Evolutionary conservation across 148 eudicot genomes (phyloP), one percentile per base, ranked within the genome.

Genomic region (Cornus kousa): DNA sequence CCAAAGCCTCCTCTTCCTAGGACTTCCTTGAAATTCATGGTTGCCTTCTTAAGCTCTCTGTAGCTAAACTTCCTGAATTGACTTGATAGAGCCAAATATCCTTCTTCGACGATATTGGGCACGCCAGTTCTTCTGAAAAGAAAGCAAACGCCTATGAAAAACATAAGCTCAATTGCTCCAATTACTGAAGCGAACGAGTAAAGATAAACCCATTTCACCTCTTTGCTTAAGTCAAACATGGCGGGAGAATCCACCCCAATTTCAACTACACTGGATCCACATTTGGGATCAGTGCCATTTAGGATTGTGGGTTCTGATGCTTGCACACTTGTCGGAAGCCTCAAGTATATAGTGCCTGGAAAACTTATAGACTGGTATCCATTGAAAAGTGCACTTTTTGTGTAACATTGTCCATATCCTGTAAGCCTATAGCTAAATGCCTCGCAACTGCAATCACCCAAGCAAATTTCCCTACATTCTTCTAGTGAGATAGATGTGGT

Each of bases 1-100:
- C 91, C 91, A 0, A 87, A 87, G 22, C 91, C 92, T 53, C 95
- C 95, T 65, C 81, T 71, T 39, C 95, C 95, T 2, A 89, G 31
- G 67, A 85, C 84, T 70, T 85, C 83, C 76, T 78, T 86, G 80
- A 89, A 89, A 7, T 85, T 82, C 0, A 64, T 50, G 0, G 92
- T 87, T 32, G 87, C 88, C 33, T 37, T 90, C 79, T 79, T 88
- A 32, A 92, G 87, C 71, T 90, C 92, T 0, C 73, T 66, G 19
- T 90, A 89, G 75, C 82, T 86, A 72, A 87, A 92, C 77, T 87
- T 74, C 81, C 87, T 86, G 74, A 92, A 92, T 32, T 87, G 90
- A 78, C 85, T 88, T 0, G 87, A 85, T 69, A 91, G 76, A 78
- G 83, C 80, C 4, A 79, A 81, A 76, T 90, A 92, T 37, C 93